phyloP scores from a whole-genome alignment of 148 eudicot species.

The Fagopyrum esculentum region DNA sequence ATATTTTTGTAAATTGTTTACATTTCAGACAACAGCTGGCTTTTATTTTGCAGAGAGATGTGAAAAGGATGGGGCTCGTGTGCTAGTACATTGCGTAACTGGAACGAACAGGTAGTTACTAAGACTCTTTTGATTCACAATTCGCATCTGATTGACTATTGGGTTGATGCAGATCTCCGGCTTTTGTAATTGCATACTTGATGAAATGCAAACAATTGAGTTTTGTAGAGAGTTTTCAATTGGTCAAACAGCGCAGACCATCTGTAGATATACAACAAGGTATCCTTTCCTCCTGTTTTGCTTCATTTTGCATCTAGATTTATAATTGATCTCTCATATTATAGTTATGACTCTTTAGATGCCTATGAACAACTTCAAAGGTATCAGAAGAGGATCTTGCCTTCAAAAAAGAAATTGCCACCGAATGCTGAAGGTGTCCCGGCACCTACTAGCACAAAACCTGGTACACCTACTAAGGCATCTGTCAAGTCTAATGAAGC shows the following conservation, averaged over 20 bases:
- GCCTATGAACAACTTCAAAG: conserved; percentile 53
- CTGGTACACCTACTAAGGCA: conserved; percentile 26
- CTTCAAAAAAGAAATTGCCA: conserved; percentile 28
- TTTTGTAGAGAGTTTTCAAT: conserved; percentile 76
- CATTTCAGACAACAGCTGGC: neutral
- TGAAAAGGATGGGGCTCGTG: conserved; percentile 82
- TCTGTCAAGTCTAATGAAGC: conserved; percentile 28
- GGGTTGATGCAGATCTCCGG: conserved; percentile 66
- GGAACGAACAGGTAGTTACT: conserved; percentile 68
- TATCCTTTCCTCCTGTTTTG: conserved; percentile 10
- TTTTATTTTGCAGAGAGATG: conserved; percentile 65
- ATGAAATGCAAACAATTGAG: conserved; percentile 93
- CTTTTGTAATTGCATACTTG: conserved; percentile 84
- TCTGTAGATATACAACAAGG: conserved; percentile 72
- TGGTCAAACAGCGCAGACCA: conserved; percentile 90
- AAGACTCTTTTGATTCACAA: neutral
- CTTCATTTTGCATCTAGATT: neutral
- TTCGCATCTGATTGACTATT: neutral
- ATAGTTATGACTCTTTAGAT: conserved; percentile 28
- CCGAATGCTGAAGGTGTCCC: conserved; percentile 36
- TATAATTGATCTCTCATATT: neutral
- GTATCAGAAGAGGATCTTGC: conserved; percentile 54
- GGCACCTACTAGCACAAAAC: conserved; percentile 33
- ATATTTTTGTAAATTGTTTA: too few species aligned
- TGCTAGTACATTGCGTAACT: conserved; percentile 93